Percentiles rank a stretch among this genome's conserved stretches.
These are phyloP conservation scores for Coniochaeta pulveracea DNA, from an alignment of 2,329 filamentous ascomycete genomes.

Conservation along the genomic window DNA sequence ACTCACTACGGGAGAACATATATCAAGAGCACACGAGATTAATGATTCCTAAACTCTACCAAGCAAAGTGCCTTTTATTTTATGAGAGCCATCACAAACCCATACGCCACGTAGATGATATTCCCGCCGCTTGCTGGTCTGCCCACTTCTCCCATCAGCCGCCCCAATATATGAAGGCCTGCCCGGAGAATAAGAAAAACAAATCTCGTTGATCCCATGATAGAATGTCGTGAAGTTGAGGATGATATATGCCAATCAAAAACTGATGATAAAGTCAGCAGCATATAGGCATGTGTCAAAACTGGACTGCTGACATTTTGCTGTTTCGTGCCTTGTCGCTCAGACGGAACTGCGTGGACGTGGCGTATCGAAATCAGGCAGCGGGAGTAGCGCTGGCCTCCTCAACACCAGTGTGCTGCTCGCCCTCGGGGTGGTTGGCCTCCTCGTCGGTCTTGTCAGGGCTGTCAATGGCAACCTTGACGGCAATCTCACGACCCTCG, in stretches of 20 bases:
- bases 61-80: constrained; percentile 9
- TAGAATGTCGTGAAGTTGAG: constrained; percentile 20
- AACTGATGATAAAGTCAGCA: constrained; percentile 18
- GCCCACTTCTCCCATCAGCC: constrained; percentile 10
- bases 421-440: constrained; percentile 41
- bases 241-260: constrained; percentile 17
- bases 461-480: constrained; percentile 99
- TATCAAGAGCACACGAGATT: too few species aligned
- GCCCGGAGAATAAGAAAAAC: constrained; percentile 9
- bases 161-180: constrained; percentile 9
- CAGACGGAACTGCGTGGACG: too few species aligned
- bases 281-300: too few species aligned
- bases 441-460: constrained; percentile 93
- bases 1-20: too few species aligned
- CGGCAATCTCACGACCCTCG: constrained; percentile 95
- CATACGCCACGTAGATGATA: constrained; percentile 14
- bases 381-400: constrained; percentile 12
- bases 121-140: constrained; percentile 12
- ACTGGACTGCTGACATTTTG: too few species aligned
- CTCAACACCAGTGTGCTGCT: constrained; percentile 20
- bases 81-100: constrained; percentile 12
- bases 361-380: too few species aligned
- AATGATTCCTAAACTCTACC: constrained; percentile 20
- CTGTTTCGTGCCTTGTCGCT: too few species aligned
- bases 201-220: constrained; percentile 15